A percentile compares a stretch with the other conserved stretches of the same genome.
phyloP scores from a whole-genome alignment of 2,329 filamentous ascomycete genomes.

The Diaporthe sp. region DNA sequence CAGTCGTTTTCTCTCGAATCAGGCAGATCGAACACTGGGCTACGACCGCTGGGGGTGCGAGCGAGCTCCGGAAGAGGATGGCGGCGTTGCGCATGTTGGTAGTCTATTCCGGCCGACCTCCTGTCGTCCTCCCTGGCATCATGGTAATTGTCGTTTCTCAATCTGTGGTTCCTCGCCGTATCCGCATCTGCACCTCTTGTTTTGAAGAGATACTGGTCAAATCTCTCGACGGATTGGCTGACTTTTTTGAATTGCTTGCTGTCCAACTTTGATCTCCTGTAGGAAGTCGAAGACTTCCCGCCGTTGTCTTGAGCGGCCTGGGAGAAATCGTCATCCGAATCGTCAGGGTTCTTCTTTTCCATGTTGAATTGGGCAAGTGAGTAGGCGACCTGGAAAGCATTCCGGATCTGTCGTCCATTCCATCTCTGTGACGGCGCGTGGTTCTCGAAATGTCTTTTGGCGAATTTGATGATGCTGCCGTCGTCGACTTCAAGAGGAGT shows the following conservation, averaged over 20 bases:
- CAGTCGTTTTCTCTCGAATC: not conserved
- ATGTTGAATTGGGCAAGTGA: slow-evolving; percentile 27
- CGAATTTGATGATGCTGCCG: slow-evolving; percentile 7
- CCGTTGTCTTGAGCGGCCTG: too few species aligned
- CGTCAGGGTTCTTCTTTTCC: not conserved
- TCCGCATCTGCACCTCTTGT: slow-evolving; percentile 32
- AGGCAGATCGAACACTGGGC: too few species aligned
- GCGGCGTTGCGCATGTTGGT: not conserved
- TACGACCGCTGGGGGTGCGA: not conserved
- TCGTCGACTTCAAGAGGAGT: not conserved
- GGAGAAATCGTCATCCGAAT: not conserved
- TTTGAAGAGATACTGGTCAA: slow-evolving; percentile 28
- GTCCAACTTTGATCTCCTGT: not conserved
- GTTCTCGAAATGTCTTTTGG: not conserved
- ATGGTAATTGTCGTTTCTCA: slow-evolving; percentile 20
- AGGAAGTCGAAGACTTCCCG: not conserved
- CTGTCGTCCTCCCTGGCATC: not conserved
- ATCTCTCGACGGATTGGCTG: slow-evolving; percentile 24
- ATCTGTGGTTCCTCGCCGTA: not conserved
- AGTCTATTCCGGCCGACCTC: not conserved
- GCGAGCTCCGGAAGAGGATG: not conserved
- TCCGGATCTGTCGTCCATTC: slow-evolving; percentile 37
- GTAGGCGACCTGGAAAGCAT: slow-evolving; percentile 37
- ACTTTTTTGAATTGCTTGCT: slow-evolving; percentile 21
- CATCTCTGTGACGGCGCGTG: slow-evolving; percentile 9